Base-by-base conservation (phyloP, 2,329 filamentous ascomycete species). In the Aspergillus sp. region DNA sequence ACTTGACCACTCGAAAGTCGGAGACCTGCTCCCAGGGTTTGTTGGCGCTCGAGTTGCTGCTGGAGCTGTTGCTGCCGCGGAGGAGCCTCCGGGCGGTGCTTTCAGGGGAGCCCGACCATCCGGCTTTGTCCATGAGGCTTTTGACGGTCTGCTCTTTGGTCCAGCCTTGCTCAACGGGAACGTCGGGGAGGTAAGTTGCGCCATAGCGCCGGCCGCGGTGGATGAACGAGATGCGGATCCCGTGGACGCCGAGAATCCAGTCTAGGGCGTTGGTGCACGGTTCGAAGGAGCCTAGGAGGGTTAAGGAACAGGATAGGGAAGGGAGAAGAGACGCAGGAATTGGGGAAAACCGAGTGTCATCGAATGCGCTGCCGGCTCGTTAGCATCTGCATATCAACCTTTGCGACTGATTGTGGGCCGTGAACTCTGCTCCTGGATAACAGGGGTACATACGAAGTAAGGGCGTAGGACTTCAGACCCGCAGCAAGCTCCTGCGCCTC, bases 141-240 rank as follows among this genome's bases (percentile, higher is more conserved):
- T 92, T 84, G 2, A 99, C 76, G 0, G 94, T 91, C 82, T 98
- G 91, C 73, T 98, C 93, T 76, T 95, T 93, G 11, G 85, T 91
- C 95, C 95, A 99, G 16, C 91, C 93, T 74, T 98, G 95, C 80
- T 99, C 95, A 1, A 85, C 80, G 10, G 94, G 90, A 6, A 99
- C 92, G 72, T 97, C 91, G 0, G 95, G 95, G 14, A 99, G 83
- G 71, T 98, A 99, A 0, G 95, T 97, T 0, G 92, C 85, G 16
- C 92, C 91, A 71, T 91, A 92, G 51, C 90, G 85, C 53, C 87
- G 84, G 16, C 87, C 87, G 65, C 87, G 84, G 67, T 91, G 82
- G n/a, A 82, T 81, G 77, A 99, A 98, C 53, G 86, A 89, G 66
- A 99, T 92, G 49, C 92, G 87, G 52, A 98, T 82, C 3, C 95